Evolutionary conservation across 805 yeast species (phyloP).

Genomic region (Yarrowia divulgata): DNA sequence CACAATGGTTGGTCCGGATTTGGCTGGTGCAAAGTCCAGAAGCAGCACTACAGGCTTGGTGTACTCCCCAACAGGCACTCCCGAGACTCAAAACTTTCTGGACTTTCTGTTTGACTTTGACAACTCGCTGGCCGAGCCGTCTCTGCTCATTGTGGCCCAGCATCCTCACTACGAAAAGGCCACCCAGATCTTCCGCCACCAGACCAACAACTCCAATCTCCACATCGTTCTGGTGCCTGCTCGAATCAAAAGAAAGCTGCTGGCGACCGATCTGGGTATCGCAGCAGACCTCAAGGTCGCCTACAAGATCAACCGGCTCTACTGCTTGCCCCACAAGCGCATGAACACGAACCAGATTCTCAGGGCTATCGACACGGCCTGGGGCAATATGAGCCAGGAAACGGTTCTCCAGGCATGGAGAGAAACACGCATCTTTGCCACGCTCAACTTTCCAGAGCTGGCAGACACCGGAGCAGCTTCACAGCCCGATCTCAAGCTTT

Average conservation of each 20-base stretch:
- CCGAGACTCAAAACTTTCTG: slow-evolving; percentile 23
- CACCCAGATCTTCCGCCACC: slow-evolving; percentile 29
- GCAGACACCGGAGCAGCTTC: slow-evolving; percentile 5
- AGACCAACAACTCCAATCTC: slow-evolving; percentile 30
- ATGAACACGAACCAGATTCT: slow-evolving; percentile 15
- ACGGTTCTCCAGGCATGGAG: slow-evolving; percentile 24
- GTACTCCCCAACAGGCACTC: slow-evolving; percentile 20
- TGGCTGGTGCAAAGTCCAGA: too few relatives aligned
- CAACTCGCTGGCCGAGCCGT: slow-evolving; percentile 5
- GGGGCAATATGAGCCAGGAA: slow-evolving; percentile 11
- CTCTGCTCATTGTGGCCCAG: slow-evolving; percentile 20
- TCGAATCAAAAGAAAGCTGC: slow-evolving; percentile 9
- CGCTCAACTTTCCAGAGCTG: slow-evolving; percentile 22
- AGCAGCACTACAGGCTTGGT: too few relatives aligned
- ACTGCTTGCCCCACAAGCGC: slow-evolving; percentile 4
- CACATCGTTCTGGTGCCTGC: slow-evolving; percentile 31
- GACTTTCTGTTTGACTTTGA: slow-evolving; percentile 30
- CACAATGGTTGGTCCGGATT: slow-evolving; percentile 14
- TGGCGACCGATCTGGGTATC: slow-evolving; percentile 17
- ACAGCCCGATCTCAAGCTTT: slow-evolving; percentile 15
- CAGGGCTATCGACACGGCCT: neutral
- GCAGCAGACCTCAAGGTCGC: slow-evolving; percentile 23
- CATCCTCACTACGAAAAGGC: slow-evolving; percentile 30
- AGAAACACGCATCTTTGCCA: slow-evolving; percentile 21
- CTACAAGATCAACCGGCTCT: slow-evolving; percentile 24